phyloP scores from a whole-genome alignment of 2,329 filamentous ascomycete species.

The Ceratocystis huliohia region DNA sequence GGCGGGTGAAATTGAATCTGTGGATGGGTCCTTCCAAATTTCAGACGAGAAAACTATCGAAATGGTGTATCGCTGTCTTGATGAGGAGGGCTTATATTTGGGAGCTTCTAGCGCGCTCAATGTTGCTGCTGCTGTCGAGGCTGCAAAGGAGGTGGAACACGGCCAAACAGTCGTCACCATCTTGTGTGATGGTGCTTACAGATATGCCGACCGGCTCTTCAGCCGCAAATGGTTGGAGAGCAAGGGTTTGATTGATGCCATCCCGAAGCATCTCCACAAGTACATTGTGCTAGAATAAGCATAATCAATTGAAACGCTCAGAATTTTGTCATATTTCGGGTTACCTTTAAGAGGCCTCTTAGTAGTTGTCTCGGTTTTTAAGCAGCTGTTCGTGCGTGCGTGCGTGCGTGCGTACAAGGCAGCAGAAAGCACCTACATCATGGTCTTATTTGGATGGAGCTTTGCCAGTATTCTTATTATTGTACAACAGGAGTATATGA shows the following conservation, averaged over 20 bases:
- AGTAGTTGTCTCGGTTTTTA: background rate
- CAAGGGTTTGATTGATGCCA: conserved; percentile 69
- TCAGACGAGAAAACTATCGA: conserved; percentile 88
- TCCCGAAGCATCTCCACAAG: conserved; percentile 76
- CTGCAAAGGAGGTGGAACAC: conserved; percentile 77
- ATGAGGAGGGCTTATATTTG: conserved; percentile 90
- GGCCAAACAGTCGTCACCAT: conserved; percentile 89
- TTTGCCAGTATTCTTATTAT: conserved; percentile 13
- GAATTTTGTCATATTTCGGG: background rate
- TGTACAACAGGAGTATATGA: conserved; percentile 21
- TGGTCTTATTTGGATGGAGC: background rate
- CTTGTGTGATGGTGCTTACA: conserved; percentile 90
- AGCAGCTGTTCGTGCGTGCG: no score
- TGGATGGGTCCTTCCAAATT: conserved; percentile 77
- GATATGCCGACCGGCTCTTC: conserved; percentile 90
- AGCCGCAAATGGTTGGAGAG: conserved; percentile 78
- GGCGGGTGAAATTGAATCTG: conserved; percentile 63
- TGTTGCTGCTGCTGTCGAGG: conserved; percentile 87
- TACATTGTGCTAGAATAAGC: conserved; percentile 78
- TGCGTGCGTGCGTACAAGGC: no score
- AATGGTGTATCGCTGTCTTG: conserved; percentile 93
- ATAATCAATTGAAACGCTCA: background rate
- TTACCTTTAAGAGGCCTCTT: background rate
- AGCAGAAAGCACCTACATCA: background rate
- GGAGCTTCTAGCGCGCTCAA: conserved; percentile 90